phyloP scores from a whole-genome alignment of 352 stramenopile genomes.

The Phytophthora colocasiae region DNA sequence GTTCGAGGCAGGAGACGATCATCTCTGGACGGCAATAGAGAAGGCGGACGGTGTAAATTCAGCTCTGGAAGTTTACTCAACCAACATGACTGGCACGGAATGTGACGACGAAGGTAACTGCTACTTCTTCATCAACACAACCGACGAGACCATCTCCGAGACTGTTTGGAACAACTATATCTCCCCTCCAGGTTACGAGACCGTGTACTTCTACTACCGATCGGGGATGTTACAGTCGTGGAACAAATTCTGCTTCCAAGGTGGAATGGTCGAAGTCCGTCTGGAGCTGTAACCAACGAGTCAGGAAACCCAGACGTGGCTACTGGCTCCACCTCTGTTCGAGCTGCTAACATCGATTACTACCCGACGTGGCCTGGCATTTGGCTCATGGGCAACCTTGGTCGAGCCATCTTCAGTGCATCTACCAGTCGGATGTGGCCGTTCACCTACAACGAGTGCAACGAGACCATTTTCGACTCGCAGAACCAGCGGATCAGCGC shows the following conservation, averaged over 20 bases:
- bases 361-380: slow-evolving; percentile 28
- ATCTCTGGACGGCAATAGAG: slow-evolving; percentile 92
- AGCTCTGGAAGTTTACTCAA: slow-evolving; percentile 93
- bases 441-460: slow-evolving; percentile 91
- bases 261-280: slow-evolving; percentile 87
- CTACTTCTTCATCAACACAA: slow-evolving; percentile 56
- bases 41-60: slow-evolving; percentile 79
- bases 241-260: slow-evolving; percentile 74
- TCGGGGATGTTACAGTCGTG: slow-evolving; percentile 60
- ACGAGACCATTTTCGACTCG: slow-evolving; percentile 44
- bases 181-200: slow-evolving; percentile 34
- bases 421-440: slow-evolving; percentile 84
- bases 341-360: slow-evolving; percentile 23
- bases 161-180: slow-evolving; percentile 55
- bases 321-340: slow-evolving; percentile 13
- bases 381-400: slow-evolving; percentile 26
- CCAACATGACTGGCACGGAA: slow-evolving; percentile 60
- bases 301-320: slow-evolving; percentile 33
- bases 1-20: slow-evolving; percentile 93
- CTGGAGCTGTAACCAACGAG: slow-evolving; percentile 43
- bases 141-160: slow-evolving; percentile 37
- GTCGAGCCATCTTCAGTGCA: slow-evolving; percentile 19
- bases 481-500: slow-evolving; percentile 55
- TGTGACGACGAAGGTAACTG: slow-evolving; percentile 46
- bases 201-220: slow-evolving; percentile 33